Evolutionary conservation across 441 rosid genomes (phyloP), one percentile per base, ranked within the genome.

Genomic region (Lepidium campestre): DNA sequence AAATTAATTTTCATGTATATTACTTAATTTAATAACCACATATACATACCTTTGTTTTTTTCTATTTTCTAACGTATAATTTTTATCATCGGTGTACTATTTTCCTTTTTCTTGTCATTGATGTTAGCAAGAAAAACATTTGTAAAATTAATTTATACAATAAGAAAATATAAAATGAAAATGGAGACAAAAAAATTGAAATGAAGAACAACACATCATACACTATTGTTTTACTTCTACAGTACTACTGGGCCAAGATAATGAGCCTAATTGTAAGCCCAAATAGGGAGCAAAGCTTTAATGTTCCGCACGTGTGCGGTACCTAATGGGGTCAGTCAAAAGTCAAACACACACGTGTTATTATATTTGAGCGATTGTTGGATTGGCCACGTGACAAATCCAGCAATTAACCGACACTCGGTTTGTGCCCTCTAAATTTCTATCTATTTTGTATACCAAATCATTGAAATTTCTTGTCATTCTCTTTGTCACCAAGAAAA

Each of bases 281-380:
- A 42, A 36, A 61, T 47, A 57, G 68, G 79, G 62, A 80, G 41
- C 77, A 76, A 50, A 15, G 77, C 48, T 34, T 62, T 68, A 65
- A 65, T 77, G 70, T 65, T 53, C 54, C 83, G 61, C 93, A 79
- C 86, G 90, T 82, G 87, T 15, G 87, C 81, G 74, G 54, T 78
- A 79, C 73, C 78, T 72, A 60, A 23, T 20, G 35, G 65, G 75
- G 67, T 52, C 60, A 25, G 52, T 74, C 72, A 70, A 69, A 68
- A 65, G 81, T 79, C 82, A 63, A 73, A 71, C 62, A 47, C 84
- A 80, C 81, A 78, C 81, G 87, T 81, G 87, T 75, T 57, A 11
- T 10, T 71, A 78, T 75, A 11, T 70, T 45, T 55, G 63, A 62
- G 57, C 40, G 75, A 62, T 55, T 35, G 50, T 62, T 36, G 49